These are phyloP conservation scores for Triticum aestivum DNA, from an alignment of 176 grass and related monocot species.

Conservation along the genomic window IWGSC_CS_RefSeq_v2.1 NC_057804.1:302135991-302136490, in stretches of 20 bases:
- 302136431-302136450: slow-evolving; percentile 72
- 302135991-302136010: no score
- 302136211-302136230: neutral
- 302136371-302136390: neutral
- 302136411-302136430: slow-evolving; percentile 81
- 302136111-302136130: neutral
- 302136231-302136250: neutral
- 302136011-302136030: no score
- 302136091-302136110: no score
- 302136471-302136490: slow-evolving; percentile 41
- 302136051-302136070: no score
- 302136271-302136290: neutral
- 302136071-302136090: no score
- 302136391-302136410: neutral
- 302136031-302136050: no score
- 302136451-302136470: slow-evolving; percentile 91
- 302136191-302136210: neutral
- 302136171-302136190: neutral
- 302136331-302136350: neutral
- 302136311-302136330: neutral
- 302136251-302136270: neutral
- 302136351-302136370: neutral
- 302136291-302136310: neutral
- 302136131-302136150: neutral
- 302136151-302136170: neutral